Conservation (phyloP, 306 rosid species). For the Macrotyloma uniflorum region DNA sequence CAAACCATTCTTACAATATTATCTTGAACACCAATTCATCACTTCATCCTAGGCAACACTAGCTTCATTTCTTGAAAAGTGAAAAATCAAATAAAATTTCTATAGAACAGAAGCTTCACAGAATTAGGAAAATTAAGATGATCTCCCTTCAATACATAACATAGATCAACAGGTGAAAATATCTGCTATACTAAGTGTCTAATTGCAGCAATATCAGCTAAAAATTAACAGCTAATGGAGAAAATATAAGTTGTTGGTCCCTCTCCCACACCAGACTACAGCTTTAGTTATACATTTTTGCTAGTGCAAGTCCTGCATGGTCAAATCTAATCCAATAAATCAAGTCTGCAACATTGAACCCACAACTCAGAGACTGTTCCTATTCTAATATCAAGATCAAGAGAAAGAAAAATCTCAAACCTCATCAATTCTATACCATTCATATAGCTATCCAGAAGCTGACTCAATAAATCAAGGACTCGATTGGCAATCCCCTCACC, state of each 20-base stretch:
- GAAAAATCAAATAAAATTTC: not conserved
- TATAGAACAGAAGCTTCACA: not conserved
- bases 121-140: not conserved
- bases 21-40: not conserved
- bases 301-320: not conserved
- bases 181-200: not conserved
- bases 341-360: not conserved
- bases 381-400: not conserved
- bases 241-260: not conserved
- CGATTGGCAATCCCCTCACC: not conserved
- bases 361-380: not conserved
- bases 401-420: not conserved
- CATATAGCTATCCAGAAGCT: not conserved
- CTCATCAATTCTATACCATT: not conserved
- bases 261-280: not conserved
- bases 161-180: constrained; percentile 1
- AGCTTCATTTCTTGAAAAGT: constrained; percentile 12
- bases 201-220: not conserved
- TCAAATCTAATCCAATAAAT: constrained; percentile 3
- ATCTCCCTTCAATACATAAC: not conserved
- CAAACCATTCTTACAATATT: constrained; percentile 24
- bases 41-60: not conserved
- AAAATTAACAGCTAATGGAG: not conserved
- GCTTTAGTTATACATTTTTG: not conserved
- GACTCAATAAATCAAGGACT: constrained; percentile 21